Base-by-base conservation (phyloP, 108 stramenopile species). In the Ochromonas danica region DNA sequence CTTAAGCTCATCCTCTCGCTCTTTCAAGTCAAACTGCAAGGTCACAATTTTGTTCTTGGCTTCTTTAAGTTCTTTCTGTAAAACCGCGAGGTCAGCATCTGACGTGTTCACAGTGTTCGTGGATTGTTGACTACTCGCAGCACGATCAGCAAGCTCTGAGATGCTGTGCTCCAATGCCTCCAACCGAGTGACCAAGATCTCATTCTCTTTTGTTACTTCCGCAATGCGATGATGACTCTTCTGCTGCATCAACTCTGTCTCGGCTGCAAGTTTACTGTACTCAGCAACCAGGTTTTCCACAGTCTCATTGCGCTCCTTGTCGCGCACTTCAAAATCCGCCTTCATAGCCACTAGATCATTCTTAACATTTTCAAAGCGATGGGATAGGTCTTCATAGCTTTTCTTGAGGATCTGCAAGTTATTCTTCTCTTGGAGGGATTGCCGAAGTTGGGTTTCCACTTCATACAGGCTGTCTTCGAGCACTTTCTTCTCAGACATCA, bases 91-190 rank as follows among this genome's bases (percentile, higher is more conserved):
- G 17, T n/a, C 51, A 31, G 27, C 41, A 41, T 70, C 40, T 31
- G 14, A 10, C 14, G 36, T 38, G n/a, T n/a, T 33, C 51, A 30
- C 31, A 25, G 51, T 75, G 6, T 10, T 41, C 25, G 40, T 27
- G 17, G 72, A 60, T 27, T 28, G 40, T 6, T 75, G 14, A 22
- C 14, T 41, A 75, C 27, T 27, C 31, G 10, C 27, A 36, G 51
- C 36, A 39, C 72, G 36, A 33, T 75, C 72, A 30, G 72, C 72
- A 27, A 75, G 36, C 72, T 75, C 72, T 27, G 72, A 35, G 51
- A 75, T 75, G 40, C 72, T 75, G 31, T 75, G 72, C 51, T 75
- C 72, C 72, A 75, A 75, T 41, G 72, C 72, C 6, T 75, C 14
- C 72, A 75, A 35, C 40, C 38, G 6, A 22, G 72, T 75, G 17